Base-by-base conservation (phyloP, 306 rosid species). In the Cyamopsis tetragonoloba region DNA sequence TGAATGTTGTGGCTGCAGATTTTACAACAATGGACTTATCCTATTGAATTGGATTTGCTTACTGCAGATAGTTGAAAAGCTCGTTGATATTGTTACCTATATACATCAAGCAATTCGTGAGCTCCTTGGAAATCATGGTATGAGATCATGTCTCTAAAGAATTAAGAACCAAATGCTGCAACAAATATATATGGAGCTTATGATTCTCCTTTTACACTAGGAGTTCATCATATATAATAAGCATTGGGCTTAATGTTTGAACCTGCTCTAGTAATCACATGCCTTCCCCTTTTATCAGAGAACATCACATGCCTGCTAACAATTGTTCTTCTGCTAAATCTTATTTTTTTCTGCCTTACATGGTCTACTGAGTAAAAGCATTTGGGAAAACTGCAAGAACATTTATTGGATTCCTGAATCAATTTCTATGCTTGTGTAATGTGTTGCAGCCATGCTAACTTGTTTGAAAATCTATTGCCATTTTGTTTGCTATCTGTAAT, bases 1-100 rank as follows among this genome's bases (percentile, higher is more conserved):
- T 46, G 41, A 37, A 30, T 17, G 6, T 42, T 46, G 43, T 66
- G 65, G 34, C 43, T 31, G 4, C 59, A 7, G 50, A 59, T 24
- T 63, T 48, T 27, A 26, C 24, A 60, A 26, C 58, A 56, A 44
- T 10, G 1, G 28, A 46, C 70, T 69, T 62, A 78, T 19, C 27
- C 3, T 71, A 13, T 54, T 24, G 7, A 55, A 68, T 64, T 69
- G 42, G 12, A 63, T 73, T 74, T 74, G 73, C 61, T 79, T 47
- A 71, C 51, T 82, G 85, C 96, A 95, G 99, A 82, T 95, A 62
- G 97, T 88, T 68, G 93, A 83, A 77, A 95, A 90, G 80, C 95
- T 95, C 24, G 92, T 88, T 9, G 86, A 80, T 44, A 72, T 86
- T 59, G 85, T 88, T 59, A 51, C 80, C 76, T 74, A 75, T 73